Conservation (phyloP, 1,284 basidiomycete species). For the Ceratorhiza oryzae-sativae region DNA sequence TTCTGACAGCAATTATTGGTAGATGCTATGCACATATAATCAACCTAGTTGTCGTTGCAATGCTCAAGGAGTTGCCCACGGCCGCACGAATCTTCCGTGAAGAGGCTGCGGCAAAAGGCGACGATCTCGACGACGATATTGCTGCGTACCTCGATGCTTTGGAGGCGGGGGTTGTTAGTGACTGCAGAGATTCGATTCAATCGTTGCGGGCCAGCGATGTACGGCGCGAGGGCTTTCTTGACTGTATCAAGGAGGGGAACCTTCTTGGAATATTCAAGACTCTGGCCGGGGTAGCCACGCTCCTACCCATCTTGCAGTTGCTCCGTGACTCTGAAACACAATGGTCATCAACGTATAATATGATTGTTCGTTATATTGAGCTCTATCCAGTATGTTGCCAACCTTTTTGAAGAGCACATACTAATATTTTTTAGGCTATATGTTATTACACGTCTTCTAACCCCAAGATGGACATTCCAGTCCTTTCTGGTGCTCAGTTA, state of each 20-base stretch:
- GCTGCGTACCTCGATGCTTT: not conserved
- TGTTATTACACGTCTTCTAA: not conserved
- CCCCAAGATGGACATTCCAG: not conserved
- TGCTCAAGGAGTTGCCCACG: not conserved
- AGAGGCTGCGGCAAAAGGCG: constrained; percentile 1
- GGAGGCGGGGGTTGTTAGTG: not conserved
- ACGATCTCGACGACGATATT: not conserved
- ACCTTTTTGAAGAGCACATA: not conserved
- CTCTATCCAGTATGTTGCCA: constrained; percentile 24
- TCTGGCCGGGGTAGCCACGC: not conserved
- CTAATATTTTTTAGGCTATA: constrained; percentile 1
- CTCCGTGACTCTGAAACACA: constrained; percentile 14
- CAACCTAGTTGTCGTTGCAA: constrained; percentile 13
- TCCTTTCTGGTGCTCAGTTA: not conserved
- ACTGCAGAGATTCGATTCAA: not conserved
- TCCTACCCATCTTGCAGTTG: not conserved
- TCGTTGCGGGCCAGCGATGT: not conserved
- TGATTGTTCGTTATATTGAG: constrained; percentile 31
- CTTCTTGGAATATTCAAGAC: not conserved
- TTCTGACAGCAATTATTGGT: not conserved
- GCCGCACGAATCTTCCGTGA: not conserved
- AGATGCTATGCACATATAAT: constrained; percentile 31
- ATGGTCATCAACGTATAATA: constrained; percentile 32
- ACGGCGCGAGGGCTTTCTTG: not conserved
- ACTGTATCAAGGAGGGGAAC: constrained; percentile 13